Percentiles rank a stretch among this genome's conserved stretches.
Evolutionary conservation across 768 basidiomycete genomes (phyloP).

Genomic region (Lyophyllum semitale): DNA sequence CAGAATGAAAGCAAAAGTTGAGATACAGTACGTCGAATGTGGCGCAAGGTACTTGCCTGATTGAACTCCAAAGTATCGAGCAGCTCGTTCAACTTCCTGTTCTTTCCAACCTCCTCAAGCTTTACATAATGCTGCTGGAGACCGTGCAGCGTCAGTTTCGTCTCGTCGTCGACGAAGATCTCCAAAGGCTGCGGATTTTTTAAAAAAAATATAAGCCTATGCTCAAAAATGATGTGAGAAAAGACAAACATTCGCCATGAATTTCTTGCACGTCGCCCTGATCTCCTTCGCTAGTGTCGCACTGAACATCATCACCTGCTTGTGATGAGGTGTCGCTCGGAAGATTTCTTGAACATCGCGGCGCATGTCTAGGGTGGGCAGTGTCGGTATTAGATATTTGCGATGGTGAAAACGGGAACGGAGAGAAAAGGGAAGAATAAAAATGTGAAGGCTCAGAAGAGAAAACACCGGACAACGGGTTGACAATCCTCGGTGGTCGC

Average conservation of each 20-base stretch:
- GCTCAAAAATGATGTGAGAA: neutral
- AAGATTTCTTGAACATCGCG: constrained; percentile 99
- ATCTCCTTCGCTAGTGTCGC: constrained; percentile 98
- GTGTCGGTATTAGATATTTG: constrained; percentile 65
- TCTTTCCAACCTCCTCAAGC: constrained; percentile 92
- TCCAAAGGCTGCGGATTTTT: constrained; percentile 89
- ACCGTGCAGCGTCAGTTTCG: constrained; percentile 96
- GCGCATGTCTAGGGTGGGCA: constrained; percentile 94
- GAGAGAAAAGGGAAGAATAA: constrained; percentile 46
- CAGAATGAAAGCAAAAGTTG: neutral
- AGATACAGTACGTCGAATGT: too few relatives aligned
- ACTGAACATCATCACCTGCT: constrained; percentile 99
- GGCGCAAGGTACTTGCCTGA: constrained; percentile 56
- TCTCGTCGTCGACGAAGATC: constrained; percentile 99
- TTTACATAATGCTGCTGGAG: constrained; percentile 99
- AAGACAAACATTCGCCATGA: constrained; percentile 92
- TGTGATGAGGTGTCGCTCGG: constrained; percentile 97
- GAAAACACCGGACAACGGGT: constrained; percentile 16
- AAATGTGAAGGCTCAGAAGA: constrained; percentile 31
- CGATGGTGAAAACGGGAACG: constrained; percentile 53
- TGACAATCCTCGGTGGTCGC: constrained; percentile 36
- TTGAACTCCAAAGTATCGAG: constrained; percentile 98
- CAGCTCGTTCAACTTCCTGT: constrained; percentile 94
- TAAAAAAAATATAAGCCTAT: neutral
- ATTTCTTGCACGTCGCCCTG: constrained; percentile 97